phyloP scores from a whole-genome alignment of 345 rosid genomes.

The Ailanthus altissimus region DNA sequence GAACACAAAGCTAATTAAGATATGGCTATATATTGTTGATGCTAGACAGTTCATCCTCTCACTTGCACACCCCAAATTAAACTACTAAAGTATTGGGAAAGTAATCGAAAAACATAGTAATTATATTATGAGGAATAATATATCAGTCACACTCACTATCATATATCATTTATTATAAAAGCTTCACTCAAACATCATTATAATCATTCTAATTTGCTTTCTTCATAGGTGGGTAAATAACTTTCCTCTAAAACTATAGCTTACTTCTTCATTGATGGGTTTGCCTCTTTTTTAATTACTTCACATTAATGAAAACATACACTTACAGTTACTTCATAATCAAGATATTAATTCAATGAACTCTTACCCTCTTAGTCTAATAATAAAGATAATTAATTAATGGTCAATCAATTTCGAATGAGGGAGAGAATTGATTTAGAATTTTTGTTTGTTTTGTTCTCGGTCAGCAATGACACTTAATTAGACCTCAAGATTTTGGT shows the following conservation, averaged over 20 bases:
- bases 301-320: neutral
- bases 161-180: too few relatives aligned
- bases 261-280: neutral
- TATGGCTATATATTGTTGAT: constrained; percentile 10
- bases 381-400: neutral
- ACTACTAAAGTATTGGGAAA: neutral
- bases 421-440: neutral
- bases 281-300: neutral
- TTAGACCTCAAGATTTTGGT: neutral
- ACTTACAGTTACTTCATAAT: neutral
- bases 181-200: neutral
- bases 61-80: neutral
- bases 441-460: neutral
- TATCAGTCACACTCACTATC: too few relatives aligned
- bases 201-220: neutral
- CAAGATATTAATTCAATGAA: neutral
- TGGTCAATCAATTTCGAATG: neutral
- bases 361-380: neutral
- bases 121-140: too few relatives aligned
- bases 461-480: constrained; percentile 1
- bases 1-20: neutral
- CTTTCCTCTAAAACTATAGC: neutral
- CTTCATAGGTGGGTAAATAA: neutral
- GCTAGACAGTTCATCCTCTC: constrained; percentile 34
- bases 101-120: too few relatives aligned